These are phyloP conservation scores for Penicillium sumatraense DNA, from an alignment of 2,329 filamentous ascomycete genomes.

Conservation along the genomic window DNA sequence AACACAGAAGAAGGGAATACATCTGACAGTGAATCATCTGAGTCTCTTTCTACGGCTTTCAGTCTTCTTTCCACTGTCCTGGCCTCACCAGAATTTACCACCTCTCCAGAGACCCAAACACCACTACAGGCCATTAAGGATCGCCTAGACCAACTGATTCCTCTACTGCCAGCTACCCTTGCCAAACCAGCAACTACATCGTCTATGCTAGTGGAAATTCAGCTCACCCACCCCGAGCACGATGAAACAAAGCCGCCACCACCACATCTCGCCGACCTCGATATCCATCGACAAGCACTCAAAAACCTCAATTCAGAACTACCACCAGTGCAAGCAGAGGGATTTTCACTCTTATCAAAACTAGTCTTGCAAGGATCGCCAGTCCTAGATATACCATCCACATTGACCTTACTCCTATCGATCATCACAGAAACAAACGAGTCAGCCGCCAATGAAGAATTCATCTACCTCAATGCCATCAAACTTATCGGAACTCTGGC, in stretches of 20 bases:
- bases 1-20: conserved; percentile 15
- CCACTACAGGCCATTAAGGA: conserved; percentile 39
- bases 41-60: conserved; percentile 46
- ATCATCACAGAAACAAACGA: conserved; percentile 42
- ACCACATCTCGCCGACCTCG: conserved; percentile 41
- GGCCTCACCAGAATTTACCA: conserved; percentile 45
- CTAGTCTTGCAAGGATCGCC: conserved; percentile 47
- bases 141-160: conserved; percentile 41
- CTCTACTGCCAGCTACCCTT: conserved; percentile 36
- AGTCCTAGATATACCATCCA: conserved; percentile 49
- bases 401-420: conserved; percentile 45
- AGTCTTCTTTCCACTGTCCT: conserved; percentile 49
- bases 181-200: conserved; percentile 45
- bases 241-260: conserved; percentile 23
- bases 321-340: conserved; percentile 49
- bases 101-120: conserved; percentile 34
- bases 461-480: conserved; percentile 50
- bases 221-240: conserved; percentile 35
- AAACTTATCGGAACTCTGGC: conserved; percentile 46
- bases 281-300: conserved; percentile 48
- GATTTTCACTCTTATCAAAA: conserved; percentile 45
- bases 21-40: conserved; percentile 32
- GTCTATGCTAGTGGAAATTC: conserved; percentile 49
- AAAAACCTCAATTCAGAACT: conserved; percentile 45
- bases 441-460: conserved; percentile 43